A percentile compares a stretch with the other conserved stretches of the same genome.
Conservation (phyloP, 495 filamentous ascomycete species). For the Tuber indicum region DNA sequence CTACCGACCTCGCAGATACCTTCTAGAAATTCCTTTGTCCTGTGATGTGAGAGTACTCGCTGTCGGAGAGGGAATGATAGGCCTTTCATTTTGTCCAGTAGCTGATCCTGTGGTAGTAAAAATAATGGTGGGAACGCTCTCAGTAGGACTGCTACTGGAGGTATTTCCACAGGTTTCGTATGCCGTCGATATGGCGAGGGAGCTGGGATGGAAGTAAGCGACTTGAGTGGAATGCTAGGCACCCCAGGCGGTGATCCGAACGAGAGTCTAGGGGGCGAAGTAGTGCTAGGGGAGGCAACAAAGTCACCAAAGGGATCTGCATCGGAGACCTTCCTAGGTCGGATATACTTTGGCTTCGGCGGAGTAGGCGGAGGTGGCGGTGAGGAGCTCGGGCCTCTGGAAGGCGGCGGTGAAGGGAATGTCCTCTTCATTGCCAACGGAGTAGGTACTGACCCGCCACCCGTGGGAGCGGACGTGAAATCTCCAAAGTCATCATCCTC, state of each 20-base stretch:
- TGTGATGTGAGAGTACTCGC: slow-evolving; percentile 52
- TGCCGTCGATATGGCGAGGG: neutral
- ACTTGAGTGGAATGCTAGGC: slow-evolving; percentile 21
- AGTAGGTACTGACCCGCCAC: neutral
- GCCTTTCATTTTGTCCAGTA: slow-evolving; percentile 53
- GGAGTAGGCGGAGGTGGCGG: slow-evolving; percentile 19
- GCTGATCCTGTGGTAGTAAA: slow-evolving; percentile 48
- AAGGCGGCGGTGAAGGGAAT: slow-evolving; percentile 1
- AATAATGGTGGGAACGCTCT: slow-evolving; percentile 64
- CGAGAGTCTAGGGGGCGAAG: slow-evolving; percentile 13
- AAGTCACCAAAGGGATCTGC: slow-evolving; percentile 41
- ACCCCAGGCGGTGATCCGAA: slow-evolving; percentile 14
- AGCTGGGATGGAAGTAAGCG: slow-evolving; percentile 11
- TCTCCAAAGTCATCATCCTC: slow-evolving; percentile 37
- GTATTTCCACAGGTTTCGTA: slow-evolving; percentile 45
- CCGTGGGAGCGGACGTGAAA: slow-evolving; percentile 26
- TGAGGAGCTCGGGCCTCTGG: neutral
- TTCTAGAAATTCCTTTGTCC: slow-evolving; percentile 52
- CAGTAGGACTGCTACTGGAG: slow-evolving; percentile 77
- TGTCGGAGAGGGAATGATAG: slow-evolving; percentile 52
- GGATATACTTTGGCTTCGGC: slow-evolving; percentile 22
- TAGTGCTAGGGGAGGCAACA: slow-evolving; percentile 22
- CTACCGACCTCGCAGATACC: slow-evolving; percentile 54
- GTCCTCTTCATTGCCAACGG: neutral
- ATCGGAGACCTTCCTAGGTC: slow-evolving; percentile 13